Evolutionary conservation across 257 asterid species (phyloP).

Genomic region (Craterostigma plantagineum): DNA sequence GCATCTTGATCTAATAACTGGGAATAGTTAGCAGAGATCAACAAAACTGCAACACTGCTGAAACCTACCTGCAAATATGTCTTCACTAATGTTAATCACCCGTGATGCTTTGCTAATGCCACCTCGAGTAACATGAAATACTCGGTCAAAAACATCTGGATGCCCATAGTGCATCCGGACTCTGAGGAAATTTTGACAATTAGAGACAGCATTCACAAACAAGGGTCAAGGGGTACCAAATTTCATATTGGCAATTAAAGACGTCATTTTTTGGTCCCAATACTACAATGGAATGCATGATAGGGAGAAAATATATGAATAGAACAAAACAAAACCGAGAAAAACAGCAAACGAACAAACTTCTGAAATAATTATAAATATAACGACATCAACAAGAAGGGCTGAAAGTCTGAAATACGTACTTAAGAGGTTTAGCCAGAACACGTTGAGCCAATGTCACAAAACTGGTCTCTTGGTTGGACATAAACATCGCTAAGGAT

Average conservation of each 20-base stretch:
- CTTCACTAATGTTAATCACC: conserved; percentile 93
- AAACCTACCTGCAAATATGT: conserved; percentile 66
- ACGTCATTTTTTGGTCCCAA: too few species aligned
- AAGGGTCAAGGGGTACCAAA: not conserved
- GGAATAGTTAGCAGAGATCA: not conserved
- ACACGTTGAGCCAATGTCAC: conserved; percentile 98
- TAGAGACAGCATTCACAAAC: not conserved
- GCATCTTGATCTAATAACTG: too few species aligned
- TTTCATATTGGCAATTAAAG: not conserved
- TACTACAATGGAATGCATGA: too few species aligned
- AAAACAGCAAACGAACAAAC: not conserved
- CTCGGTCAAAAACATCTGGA: conserved; percentile 92
- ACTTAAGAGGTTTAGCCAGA: conserved; percentile 92
- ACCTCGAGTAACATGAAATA: conserved; percentile 92
- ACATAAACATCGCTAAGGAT: conserved; percentile 98
- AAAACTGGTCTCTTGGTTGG: conserved; percentile 97
- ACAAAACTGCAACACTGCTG: not conserved
- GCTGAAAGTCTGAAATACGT: conserved; percentile 9
- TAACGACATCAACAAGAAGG: not conserved
- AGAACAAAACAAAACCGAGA: not conserved
- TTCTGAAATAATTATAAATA: not conserved
- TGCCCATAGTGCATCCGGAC: conserved; percentile 99
- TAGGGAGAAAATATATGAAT: conserved; percentile 5
- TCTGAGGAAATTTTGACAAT: conserved; percentile 22
- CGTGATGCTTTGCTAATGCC: conserved; percentile 98